Base-by-base conservation (phyloP, 192 early-diverging fungal species). In the Spinellus fusiger region DNA sequence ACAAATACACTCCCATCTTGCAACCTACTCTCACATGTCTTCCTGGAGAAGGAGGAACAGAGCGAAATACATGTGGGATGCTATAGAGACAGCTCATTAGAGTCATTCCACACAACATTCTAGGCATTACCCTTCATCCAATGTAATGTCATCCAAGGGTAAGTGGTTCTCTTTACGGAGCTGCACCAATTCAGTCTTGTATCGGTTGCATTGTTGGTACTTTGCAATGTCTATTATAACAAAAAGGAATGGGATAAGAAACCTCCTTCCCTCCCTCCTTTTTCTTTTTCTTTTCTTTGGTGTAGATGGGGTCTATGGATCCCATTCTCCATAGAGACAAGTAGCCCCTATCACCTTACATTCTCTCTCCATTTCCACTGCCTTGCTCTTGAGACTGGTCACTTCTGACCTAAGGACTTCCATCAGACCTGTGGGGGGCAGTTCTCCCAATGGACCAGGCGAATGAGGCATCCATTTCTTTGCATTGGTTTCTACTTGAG, bases 281-380 rank as follows among this genome's bases (percentile, higher is more conserved):
- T 38, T 38, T 38, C 15, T 20, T 35, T 16, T 27, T 27, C 25
- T 12, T 35, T 16, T 35, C 28, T 12, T 33, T 49, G n/a, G 18
- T 5, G 48, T 49, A 40, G 38, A 37, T 37, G 35, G 35, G 6
- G 13, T 37, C 5, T 37, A 37, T 37, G 13, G 5, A 37, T 37
- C 5, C 13, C 5, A 37, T 5, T 9, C 35, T 37, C 5, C 13
- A 9, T 9, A 37, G 35, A 37, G 35, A 5, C 35, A 37, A 37
- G 13, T 37, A n/a, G 33, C 13, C n/a, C 5, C n/a, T 8, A 49
- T 20, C 23, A 37, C n/a, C 71, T 55, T 60, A 73, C 72, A 73
- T 59, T 73, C 72, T 49, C 64, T 69, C 34, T 73, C 72, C 53
- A 73, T 73, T 31, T 73, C 72, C 15, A 31, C 49, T 9, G 63